A percentile compares a stretch with the other conserved stretches of the same genome.
Conservation (phyloP, 148 eudicot species). For the Rhododendron simsii region DNA sequence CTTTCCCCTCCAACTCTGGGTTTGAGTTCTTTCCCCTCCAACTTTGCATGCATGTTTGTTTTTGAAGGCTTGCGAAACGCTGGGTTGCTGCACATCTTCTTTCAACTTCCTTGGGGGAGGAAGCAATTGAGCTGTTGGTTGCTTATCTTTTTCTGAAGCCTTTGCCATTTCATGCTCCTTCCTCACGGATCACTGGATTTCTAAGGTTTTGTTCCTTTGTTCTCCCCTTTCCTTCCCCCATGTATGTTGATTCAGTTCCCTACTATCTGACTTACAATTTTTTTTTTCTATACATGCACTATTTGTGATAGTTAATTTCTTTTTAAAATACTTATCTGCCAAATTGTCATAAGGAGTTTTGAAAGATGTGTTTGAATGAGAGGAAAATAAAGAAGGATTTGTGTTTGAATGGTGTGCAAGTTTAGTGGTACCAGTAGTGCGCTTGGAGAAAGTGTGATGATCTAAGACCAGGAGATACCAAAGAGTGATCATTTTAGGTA, state of each 20-base stretch:
- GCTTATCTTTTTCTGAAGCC: constrained; percentile 78
- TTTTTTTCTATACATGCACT: background rate
- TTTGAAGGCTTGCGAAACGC: constrained; percentile 85
- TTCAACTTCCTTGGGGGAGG: constrained; percentile 65
- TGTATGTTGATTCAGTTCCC: background rate
- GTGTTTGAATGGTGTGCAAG: too few relatives aligned
- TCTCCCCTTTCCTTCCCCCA: background rate
- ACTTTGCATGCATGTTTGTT: constrained; percentile 15
- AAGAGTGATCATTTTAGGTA: too few relatives aligned
- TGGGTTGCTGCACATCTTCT: constrained; percentile 94
- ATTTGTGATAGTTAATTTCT: background rate
- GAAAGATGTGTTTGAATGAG: background rate
- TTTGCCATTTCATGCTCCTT: constrained; percentile 68
- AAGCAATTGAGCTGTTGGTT: constrained; percentile 80
- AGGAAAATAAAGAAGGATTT: background rate
- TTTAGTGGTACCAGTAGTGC: too few relatives aligned
- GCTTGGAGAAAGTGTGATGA: too few relatives aligned
- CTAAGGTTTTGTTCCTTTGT: constrained; percentile 44
- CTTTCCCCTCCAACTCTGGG: background rate
- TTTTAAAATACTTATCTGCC: background rate
- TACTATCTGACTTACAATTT: background rate
- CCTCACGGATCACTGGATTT: constrained; percentile 77
- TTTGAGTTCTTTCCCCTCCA: background rate
- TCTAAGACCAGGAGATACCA: too few relatives aligned
- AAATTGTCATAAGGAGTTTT: background rate